Base-by-base conservation (phyloP, 805 yeast species). In the Candida oleophila region DNA sequence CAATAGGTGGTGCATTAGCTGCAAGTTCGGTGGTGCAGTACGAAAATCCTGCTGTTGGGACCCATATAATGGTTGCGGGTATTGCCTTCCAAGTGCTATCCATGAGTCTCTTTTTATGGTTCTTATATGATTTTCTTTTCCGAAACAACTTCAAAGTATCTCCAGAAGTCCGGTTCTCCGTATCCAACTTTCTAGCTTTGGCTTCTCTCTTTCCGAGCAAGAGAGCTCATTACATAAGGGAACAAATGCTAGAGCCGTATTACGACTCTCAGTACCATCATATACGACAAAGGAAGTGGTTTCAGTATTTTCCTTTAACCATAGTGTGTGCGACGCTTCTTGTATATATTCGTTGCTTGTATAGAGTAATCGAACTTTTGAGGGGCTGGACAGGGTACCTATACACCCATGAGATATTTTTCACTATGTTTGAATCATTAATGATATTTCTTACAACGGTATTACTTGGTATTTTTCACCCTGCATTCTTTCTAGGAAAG, bases 41-140 rank as follows among this genome's bases (percentile, higher is more conserved):
- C 37, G 59, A 66, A 14, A 56, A 59, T 36, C 57, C 78, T 1
- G 54, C 38, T 2, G 49, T 57, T 0, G 92, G 92, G 14, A 73
- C 86, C 1, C 72, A 82, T 59, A 61, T 85, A 41, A 86, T 89
- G 84, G 77, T 88, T 41, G 91, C 78, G 2, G 96, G 96, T 5
- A 72, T 90, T 43, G 85, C 83, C 0, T 74, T 85, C 56, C 96
- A 90, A 65, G 91, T 88, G 3, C 63, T 77, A 3, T 76, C 88
- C 4, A 85, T 90, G 85, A 55, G 76, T 2, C 45, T 82, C 1
- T 90, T 87, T 61, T 62, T 83, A 28, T 22, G 65, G 3, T 64
- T 86, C 11, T 76, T 78, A 68, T 57, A 63, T 34, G 68, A 71
- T 42, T 80, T 86, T 61, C 53, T 76, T n/a, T 67, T 59, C 55